phyloP scores from a whole-genome alignment of 805 yeast genomes.

The Scheffersomyces coipomensis region DNA sequence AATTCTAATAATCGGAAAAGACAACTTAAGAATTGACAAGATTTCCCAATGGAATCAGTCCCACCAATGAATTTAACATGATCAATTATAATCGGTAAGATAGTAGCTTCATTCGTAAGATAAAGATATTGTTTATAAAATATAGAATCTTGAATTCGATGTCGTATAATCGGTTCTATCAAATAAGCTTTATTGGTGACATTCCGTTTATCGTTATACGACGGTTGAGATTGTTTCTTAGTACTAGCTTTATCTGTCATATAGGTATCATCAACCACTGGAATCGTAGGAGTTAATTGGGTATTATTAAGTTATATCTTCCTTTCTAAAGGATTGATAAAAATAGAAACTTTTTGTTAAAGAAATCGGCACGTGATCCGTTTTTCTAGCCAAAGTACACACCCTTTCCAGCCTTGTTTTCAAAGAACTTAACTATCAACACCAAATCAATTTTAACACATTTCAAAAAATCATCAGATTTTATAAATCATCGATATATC shows the following conservation, averaged over 20 bases:
- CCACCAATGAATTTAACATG: constrained; percentile 56
- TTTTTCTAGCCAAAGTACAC: too few relatives aligned
- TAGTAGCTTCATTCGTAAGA: constrained; percentile 39
- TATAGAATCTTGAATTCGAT: constrained; percentile 40
- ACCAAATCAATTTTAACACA: too few relatives aligned
- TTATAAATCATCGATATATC: too few relatives aligned
- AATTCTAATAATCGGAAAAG: constrained; percentile 75
- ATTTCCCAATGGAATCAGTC: constrained; percentile 52
- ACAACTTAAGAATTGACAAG: constrained; percentile 74
- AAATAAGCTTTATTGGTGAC: constrained; percentile 29
- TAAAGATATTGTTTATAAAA: constrained; percentile 42
- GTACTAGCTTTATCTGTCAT: constrained; percentile 3
- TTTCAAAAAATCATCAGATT: too few relatives aligned
- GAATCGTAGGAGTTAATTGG: too few relatives aligned
- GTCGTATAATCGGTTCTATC: constrained; percentile 42
- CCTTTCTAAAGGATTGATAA: too few relatives aligned
- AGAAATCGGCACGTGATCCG: too few relatives aligned
- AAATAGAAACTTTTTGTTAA: too few relatives aligned
- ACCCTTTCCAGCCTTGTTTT: too few relatives aligned
- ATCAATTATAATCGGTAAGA: constrained; percentile 30
- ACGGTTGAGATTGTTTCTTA: constrained; percentile 15
- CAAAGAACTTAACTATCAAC: too few relatives aligned
- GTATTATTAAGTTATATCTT: too few relatives aligned
- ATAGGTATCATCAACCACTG: too few relatives aligned
- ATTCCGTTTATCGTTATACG: constrained; percentile 26